Base-by-base conservation (phyloP, 2,329 filamentous ascomycete genomes). In the Epichloe sp. region DNA sequence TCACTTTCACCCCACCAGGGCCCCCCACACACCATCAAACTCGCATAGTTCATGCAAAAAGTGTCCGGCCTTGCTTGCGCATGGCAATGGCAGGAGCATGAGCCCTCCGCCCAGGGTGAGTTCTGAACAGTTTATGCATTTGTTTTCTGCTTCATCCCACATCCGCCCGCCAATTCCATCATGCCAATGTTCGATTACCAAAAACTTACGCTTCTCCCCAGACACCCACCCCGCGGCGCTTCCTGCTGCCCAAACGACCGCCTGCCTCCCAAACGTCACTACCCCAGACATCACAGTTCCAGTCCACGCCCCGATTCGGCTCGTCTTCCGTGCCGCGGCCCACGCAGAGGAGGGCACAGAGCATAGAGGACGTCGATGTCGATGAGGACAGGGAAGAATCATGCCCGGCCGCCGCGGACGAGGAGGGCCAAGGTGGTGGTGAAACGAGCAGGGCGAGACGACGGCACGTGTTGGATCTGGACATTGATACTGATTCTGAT, bases 221-320 rank as follows among this genome's bases (percentile, higher is more conserved):
- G 69, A 71, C 69, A 36, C 65, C 68, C 4, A 63, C 65, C 6
- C 67, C 69, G 19, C 62, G 67, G 53, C 63, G 66, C 5, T 71
- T 72, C 51, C 59, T 70, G 50, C 60, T 67, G 6, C 58, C 66
- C 2, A 69, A 66, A 34, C 58, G 60, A 14, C 58, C 63, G n/a
- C 60, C 63, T 47, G 54, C 59, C 5, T 64, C 64, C 26, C 64
- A 66, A 53, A 62, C 63, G 21, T 63, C 63, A 12, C 56, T 62
- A 23, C 60, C 55, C 12, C 46, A 48, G 21, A 51, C 58, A 6
- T 60, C 60, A 46, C 65, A 60, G 49, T 70, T 69, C 50, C 65
- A 64, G 34, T 65, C 66, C 26, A 71, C 68, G 38, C 68, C 66
- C 19, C 62, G 65, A n/a, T 71, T 70, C 55, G 63, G 63, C 47